phyloP scores from a whole-genome alignment of 129 eudicot genomes.

The Flaveria sonorensis region DNA sequence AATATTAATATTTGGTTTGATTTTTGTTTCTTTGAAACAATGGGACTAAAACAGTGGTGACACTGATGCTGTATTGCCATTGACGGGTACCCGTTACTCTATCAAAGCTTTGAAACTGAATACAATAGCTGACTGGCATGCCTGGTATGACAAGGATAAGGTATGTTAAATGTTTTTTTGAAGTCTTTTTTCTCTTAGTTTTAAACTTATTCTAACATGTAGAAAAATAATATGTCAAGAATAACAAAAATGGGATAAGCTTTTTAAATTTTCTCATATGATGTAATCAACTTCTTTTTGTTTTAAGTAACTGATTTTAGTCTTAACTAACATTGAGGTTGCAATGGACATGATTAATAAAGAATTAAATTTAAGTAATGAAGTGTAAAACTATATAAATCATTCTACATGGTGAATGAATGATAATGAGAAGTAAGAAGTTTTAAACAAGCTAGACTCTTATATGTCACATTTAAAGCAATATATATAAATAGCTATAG shows the following conservation, averaged over 20 bases:
- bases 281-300: too few species aligned
- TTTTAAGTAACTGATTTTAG: too few species aligned
- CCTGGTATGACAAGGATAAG: slow-evolving; percentile 66
- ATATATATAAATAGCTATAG: too few species aligned
- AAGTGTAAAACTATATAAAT: too few species aligned
- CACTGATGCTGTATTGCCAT: slow-evolving; percentile 67
- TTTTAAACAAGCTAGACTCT: too few species aligned
- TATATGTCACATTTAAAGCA: too few species aligned
- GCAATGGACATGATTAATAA: too few species aligned
- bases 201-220: not conserved
- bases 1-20: not conserved
- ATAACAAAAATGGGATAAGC: not conserved
- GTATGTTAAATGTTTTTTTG: slow-evolving; percentile 17
- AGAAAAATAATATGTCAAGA: not conserved
- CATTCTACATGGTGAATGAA: too few species aligned
- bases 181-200: not conserved
- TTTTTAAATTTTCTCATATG: not conserved
- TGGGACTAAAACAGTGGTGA: slow-evolving; percentile 52
- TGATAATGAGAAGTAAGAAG: too few species aligned
- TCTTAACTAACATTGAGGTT: too few species aligned
- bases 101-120: slow-evolving; percentile 54
- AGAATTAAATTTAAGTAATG: too few species aligned
- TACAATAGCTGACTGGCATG: slow-evolving; percentile 54
- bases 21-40: not conserved
- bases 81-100: slow-evolving; percentile 67